Percentiles rank a stretch among this genome's conserved stretches.
Conservation (phyloP, 2,329 filamentous ascomycete species). For the Atkinsonella hypoxylon region DNA sequence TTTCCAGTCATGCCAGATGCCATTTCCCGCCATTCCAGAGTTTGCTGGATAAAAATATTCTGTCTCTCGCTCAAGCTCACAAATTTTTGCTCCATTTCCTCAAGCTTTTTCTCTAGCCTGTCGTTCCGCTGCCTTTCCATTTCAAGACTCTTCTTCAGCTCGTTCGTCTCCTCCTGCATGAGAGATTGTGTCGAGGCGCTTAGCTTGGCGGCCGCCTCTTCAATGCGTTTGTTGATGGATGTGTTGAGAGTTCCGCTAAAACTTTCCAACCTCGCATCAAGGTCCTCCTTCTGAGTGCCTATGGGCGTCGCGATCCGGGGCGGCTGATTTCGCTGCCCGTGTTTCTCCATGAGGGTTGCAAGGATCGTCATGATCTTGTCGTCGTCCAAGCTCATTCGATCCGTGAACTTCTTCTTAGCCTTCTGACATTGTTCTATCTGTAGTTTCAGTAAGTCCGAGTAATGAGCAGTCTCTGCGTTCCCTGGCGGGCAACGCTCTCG, state of each 20-base stretch:
- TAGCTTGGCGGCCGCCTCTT: neutral
- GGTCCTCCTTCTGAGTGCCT: neutral
- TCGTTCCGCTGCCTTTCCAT: constrained; percentile 6
- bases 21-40: neutral
- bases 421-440: constrained; percentile 9
- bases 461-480: constrained; percentile 13
- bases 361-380: constrained; percentile 1
- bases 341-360: constrained; percentile 1
- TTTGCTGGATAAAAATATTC: neutral
- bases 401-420: constrained; percentile 6
- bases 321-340: neutral
- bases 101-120: constrained; percentile 14
- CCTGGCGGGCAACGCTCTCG: constrained; percentile 8
- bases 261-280: constrained; percentile 1
- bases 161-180: constrained; percentile 1
- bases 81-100: constrained; percentile 10
- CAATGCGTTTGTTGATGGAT: neutral
- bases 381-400: constrained; percentile 5
- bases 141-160: constrained; percentile 3
- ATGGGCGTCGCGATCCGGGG: neutral
- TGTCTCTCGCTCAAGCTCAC: constrained; percentile 4
- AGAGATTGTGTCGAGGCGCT: neutral
- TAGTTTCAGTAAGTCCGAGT: constrained; percentile 9
- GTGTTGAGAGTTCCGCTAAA: neutral
- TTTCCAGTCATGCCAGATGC: neutral